Evolutionary conservation across 1,139 yeast genomes (phyloP), one percentile per base, ranked within the genome.

Genomic region (Saccharomyces pastorianus): DNA sequence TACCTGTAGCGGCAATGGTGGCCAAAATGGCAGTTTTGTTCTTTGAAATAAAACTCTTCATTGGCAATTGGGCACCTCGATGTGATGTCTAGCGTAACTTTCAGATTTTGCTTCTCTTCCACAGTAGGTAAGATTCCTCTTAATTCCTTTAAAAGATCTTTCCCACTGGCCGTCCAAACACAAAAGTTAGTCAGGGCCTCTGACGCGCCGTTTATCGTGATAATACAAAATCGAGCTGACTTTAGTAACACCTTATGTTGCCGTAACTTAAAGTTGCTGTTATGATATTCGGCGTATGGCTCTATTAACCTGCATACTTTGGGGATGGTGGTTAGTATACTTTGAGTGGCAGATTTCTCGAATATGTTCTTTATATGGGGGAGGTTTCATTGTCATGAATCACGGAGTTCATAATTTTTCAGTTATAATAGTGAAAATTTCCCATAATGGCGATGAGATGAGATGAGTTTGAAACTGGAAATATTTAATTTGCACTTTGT

Each of bases 1-100:
- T 81, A 49, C 84, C 75, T 51, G 78, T 78, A 57, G 85, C 85
- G 46, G 85, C 84, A 56, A 81, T 76, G 2, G 88, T 80, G 32
- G 87, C 77, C 51, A 82, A 71, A 46, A 84, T 75, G 46, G 85
- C 85, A 31, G 81, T 74, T 68, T 76, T 84, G 70, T 84, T 80
- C 66, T 81, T 78, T 53, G 78, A 72, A 56, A 83, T 73, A 70
- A 83, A 82, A 62, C 68, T 66, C 31, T 70, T 62, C 25, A 63
- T 55, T 38, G 44, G 5, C 23, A 38, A 38, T 38, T 38, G 47
- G 44, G 44, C 9, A 38, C 44, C 44, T 17, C 7, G 25, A 38
- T 38, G 44, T 38, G 44, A 34, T 6, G 7, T 38, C 13, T 38
- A 17, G 2, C 5, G 3, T 38, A 26, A 38, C 44, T 38, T 17